A percentile compares a stretch with the other conserved stretches of the same genome.
These are phyloP conservation scores for Aureobasidium sp. DNA, from an alignment of 2,329 filamentous ascomycete species.

Conservation along the genomic window DNA sequence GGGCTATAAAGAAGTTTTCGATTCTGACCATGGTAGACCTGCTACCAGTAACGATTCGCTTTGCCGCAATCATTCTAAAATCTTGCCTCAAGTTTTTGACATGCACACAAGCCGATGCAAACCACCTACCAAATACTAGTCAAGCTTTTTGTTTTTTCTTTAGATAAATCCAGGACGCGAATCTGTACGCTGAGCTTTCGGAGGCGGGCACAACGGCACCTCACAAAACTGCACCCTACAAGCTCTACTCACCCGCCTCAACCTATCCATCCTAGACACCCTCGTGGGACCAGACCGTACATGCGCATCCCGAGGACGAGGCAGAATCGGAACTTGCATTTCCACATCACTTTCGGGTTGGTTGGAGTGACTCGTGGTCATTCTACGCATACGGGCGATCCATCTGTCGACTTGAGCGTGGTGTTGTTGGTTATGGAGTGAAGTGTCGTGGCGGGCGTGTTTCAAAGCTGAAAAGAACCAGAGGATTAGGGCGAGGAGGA, in stretches of 20 bases:
- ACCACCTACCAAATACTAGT: no score
- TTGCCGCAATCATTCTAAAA: no score
- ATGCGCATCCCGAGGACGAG: not conserved
- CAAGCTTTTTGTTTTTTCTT: not conserved
- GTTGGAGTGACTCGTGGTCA: not conserved
- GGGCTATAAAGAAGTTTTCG: not conserved
- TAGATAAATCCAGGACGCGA: not conserved
- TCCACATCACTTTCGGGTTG: not conserved
- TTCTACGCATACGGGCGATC: not conserved
- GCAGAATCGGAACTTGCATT: not conserved
- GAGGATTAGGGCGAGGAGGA: constrained; percentile 13
- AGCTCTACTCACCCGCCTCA: not conserved
- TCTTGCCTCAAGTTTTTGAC: no score
- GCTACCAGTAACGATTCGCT: no score
- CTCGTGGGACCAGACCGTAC: not conserved
- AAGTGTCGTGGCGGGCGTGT: not conserved
- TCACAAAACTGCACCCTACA: not conserved
- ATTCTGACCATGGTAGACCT: not conserved
- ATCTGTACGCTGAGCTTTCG: not conserved
- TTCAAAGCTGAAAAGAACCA: not conserved
- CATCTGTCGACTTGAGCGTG: not conserved
- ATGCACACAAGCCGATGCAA: no score
- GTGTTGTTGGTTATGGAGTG: not conserved
- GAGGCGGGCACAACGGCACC: not conserved
- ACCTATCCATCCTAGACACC: not conserved